Base-by-base conservation (phyloP, 2,329 filamentous ascomycete species). In the Cylindrodendrum hubeiense region DNA sequence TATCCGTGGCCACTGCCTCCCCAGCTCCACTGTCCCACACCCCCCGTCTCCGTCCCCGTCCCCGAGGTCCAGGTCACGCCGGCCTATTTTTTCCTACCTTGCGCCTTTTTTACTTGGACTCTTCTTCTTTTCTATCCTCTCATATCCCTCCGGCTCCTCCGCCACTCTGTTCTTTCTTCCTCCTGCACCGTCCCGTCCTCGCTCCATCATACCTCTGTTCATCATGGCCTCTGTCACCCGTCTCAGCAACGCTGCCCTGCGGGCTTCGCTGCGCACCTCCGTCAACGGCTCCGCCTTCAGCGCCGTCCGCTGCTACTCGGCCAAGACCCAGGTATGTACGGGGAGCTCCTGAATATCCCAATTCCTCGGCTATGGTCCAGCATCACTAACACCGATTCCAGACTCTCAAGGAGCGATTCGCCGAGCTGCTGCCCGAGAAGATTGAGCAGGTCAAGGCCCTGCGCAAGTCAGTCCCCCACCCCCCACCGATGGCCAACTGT, bases 381-480 rank as follows among this genome's bases (percentile, higher is more conserved):
- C 67, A 30, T 52, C 47, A 47, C 28, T 66, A 26, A 52, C 51
- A 54, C 34, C 47, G 24, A 33, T 59, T 44, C 8, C 59, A 99
- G 96, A 94, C 94, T 75, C 86, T 99, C 81, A 99, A 99, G 89
- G 96, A 99, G 83, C 95, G 94, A 80, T 98, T 99, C 83, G 95
- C 95, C 81, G 95, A 96, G 83, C 92, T 95, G 79, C 88, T 99
- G 70, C 96, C 96, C 76, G 94, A 91, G 82, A 97, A 98, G 90
- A 92, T 98, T 80, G 96, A 99, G 86, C 93, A 98, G 90, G 94
- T 99, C 88, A 99, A 99, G 93, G 91, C 94, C 83, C 91, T 99
- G 79, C 90, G 94, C 83, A 98, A 98, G 94, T 97, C 87, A 81
- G 91, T 84, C 60, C 55, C 67, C 44, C 66, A 66, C 55, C 39